These are phyloP conservation scores for Yarrowia hollandica DNA, from an alignment of 805 yeast genomes.

Conservation along the genomic window DNA sequence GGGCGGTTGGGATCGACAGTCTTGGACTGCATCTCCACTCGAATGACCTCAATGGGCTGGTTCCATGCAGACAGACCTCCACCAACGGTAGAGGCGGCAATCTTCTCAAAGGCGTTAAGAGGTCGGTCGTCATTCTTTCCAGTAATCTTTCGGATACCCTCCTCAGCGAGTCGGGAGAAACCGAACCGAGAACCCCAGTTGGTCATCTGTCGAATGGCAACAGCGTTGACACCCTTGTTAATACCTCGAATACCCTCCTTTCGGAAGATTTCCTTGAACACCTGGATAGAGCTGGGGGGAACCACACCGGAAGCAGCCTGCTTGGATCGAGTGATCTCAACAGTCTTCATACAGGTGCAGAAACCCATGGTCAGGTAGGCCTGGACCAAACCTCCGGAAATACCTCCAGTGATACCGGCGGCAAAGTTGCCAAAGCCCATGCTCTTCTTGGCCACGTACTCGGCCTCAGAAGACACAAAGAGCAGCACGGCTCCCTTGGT, in stretches of 20 bases:
- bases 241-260: constrained; percentile 93
- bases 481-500: constrained; percentile 96
- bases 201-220: constrained; percentile 97
- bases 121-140: constrained; percentile 62
- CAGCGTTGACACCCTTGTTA: constrained; percentile 97
- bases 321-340: constrained; percentile 90
- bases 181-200: constrained; percentile 99
- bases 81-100: constrained; percentile 83
- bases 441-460: constrained; percentile 61
- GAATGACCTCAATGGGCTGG: constrained; percentile 96
- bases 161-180: constrained; percentile 87
- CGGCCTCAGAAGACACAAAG: constrained; percentile 91
- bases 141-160: constrained; percentile 62
- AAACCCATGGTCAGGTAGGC: constrained; percentile 95
- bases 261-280: constrained; percentile 77
- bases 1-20: constrained; percentile 96
- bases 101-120: constrained; percentile 75
- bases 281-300: constrained; percentile 76
- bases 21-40: constrained; percentile 97
- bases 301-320: constrained; percentile 67
- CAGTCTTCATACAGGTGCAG: constrained; percentile 99
- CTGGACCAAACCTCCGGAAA: constrained; percentile 94
- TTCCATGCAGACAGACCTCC: constrained; percentile 99
- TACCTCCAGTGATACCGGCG: constrained; percentile 94
- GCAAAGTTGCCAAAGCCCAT: constrained; percentile 66